phyloP scores from a whole-genome alignment of 108 stramenopile genomes.

The Nitzschia sp. region DNA sequence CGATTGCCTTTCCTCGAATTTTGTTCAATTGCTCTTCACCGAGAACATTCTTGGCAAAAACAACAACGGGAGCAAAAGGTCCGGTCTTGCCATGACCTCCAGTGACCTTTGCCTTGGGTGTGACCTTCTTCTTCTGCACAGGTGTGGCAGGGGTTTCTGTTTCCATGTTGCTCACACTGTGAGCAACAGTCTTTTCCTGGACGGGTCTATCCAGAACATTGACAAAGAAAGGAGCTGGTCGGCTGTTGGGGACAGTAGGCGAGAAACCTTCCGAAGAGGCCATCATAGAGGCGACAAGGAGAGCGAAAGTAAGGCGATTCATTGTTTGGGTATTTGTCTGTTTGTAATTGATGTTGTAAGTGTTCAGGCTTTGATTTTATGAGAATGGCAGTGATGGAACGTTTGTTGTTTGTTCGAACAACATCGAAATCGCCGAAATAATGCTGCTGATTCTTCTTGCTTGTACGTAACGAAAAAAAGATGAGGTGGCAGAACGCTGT shows the following conservation, averaged over 20 bases:
- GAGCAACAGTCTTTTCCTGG: not conserved
- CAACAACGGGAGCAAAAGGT: slow-evolving; percentile 73
- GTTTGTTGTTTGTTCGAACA: too few species aligned
- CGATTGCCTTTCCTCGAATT: slow-evolving; percentile 74
- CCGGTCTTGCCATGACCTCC: slow-evolving; percentile 36
- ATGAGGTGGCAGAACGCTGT: too few species aligned
- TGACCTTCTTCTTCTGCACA: slow-evolving; percentile 26
- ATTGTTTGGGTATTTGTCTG: too few species aligned
- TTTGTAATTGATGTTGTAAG: too few species aligned
- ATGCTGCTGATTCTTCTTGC: too few species aligned
- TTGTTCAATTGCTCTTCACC: slow-evolving; percentile 71
- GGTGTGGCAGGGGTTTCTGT: not conserved
- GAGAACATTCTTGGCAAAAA: slow-evolving; percentile 52
- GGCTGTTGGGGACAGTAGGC: not conserved
- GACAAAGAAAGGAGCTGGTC: slow-evolving; percentile 8
- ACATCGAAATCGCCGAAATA: too few species aligned
- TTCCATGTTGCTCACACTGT: not conserved
- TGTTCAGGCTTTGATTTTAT: too few species aligned
- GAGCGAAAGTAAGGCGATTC: not conserved
- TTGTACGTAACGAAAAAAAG: too few species aligned
- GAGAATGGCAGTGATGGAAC: too few species aligned
- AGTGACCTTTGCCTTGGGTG: slow-evolving; percentile 3
- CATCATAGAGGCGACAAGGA: not conserved
- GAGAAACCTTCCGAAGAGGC: not conserved
- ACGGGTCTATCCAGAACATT: not conserved